phyloP scores from a whole-genome alignment of 139 green algal species.

The Nannochloris sp. region DNA sequence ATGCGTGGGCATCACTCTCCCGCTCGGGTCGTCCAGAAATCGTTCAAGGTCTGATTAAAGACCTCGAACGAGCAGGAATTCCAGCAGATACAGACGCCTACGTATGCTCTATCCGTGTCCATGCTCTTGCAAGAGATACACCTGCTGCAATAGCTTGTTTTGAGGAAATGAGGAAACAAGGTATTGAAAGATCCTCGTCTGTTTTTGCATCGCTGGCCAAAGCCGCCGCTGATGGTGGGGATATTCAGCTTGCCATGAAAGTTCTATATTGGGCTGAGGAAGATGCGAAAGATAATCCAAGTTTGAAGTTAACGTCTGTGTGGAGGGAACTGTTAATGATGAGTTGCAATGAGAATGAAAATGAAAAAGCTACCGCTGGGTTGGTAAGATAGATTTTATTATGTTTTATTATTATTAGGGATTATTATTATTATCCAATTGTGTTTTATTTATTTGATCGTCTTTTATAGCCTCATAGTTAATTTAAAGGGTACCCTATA shows the following conservation, averaged over 20 bases:
- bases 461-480: neutral
- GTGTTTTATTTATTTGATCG: neutral
- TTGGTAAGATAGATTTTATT: neutral
- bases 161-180: neutral
- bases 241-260: neutral
- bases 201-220: neutral
- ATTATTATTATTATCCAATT: neutral
- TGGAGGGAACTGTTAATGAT: neutral
- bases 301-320: neutral
- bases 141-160: neutral
- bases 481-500: neutral
- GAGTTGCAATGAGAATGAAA: neutral
- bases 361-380: neutral
- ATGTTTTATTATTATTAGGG: constrained; percentile 8
- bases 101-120: neutral
- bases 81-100: neutral
- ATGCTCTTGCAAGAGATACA: neutral
- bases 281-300: neutral
- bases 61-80: neutral
- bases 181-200: neutral
- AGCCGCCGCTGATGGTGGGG: neutral
- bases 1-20: neutral
- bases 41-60: neutral
- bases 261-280: neutral
- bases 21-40: neutral